Evolutionary conservation across 2,329 filamentous ascomycete genomes (phyloP).

Genomic region (Pseudopyricularia cyperi): DNA sequence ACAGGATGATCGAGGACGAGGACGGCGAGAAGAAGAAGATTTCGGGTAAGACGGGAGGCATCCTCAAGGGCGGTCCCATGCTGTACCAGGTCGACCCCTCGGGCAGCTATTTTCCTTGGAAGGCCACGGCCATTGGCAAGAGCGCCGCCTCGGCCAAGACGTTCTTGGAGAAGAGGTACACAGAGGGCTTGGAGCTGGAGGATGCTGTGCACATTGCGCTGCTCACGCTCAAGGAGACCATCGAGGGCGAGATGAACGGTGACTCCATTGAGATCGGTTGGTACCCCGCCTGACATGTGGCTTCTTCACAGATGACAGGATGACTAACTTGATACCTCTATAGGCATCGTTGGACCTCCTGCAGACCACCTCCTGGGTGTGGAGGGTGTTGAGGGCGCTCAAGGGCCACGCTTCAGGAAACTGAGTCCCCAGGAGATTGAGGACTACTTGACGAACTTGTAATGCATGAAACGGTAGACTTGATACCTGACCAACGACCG

Average conservation of each 20-base stretch:
- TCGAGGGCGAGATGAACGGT: conserved; percentile 98
- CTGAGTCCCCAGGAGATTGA: conserved; percentile 96
- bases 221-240: conserved; percentile 95
- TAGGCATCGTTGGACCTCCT: conserved; percentile 88
- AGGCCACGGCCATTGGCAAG: conserved; percentile 97
- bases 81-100: conserved; percentile 99
- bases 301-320: background rate
- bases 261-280: conserved; percentile 95
- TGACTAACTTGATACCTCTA: background rate
- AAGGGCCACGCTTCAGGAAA: conserved; percentile 83
- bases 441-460: conserved; percentile 98
- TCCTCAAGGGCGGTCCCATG: conserved; percentile 90
- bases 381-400: conserved; percentile 74
- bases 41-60: conserved; percentile 82
- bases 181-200: conserved; percentile 90
- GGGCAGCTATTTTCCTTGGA: conserved; percentile 98
- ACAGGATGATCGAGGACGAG: conserved; percentile 28
- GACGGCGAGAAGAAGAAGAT: conserved; percentile 59
- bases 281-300: conserved; percentile 14
- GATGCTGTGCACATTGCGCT: conserved; percentile 98
- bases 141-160: conserved; percentile 97
- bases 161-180: conserved; percentile 98
- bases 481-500: conserved; percentile 1
- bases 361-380: conserved; percentile 87
- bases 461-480: conserved; percentile 18